Base-by-base conservation (phyloP, 441 rosid genomes). In the Manihot esculenta region DNA sequence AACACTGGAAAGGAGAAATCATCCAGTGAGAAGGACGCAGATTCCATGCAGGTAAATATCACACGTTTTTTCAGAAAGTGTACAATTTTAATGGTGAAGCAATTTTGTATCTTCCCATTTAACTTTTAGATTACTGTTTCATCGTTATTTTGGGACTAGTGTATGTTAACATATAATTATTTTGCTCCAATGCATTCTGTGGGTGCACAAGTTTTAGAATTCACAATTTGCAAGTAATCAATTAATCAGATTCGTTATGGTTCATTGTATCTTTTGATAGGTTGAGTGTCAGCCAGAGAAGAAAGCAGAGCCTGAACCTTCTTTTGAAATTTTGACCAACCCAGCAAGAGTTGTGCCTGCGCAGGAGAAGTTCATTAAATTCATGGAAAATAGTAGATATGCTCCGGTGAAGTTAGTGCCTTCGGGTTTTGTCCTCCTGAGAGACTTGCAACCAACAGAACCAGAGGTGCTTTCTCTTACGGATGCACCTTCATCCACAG, bases 281-380 rank as follows among this genome's bases (percentile, higher is more conserved):
- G 93, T 88, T 47, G 99, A 94, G 82, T 71, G 76, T 69, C 88
- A 89, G 54, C 86, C 79, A 41, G 94, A 94, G 84, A 94, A 88
- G 88, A 92, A 86, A 78, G 82, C 81, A 3, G 98, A 92, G 80
- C 91, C 94, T 1, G 99, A 94, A 82, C 85, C 94, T 15, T 78
- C 86, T 3, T 92, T 83, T 68, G 99, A 92, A 77, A 84, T 87
- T 61, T 78, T 94, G 85, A 91, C 86, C 30, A 94, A 94, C 82
- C 99, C 97, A 33, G 98, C 99, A 26, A 82, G 99, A 75, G 99
- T 94, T 66, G 90, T 92, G 69, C 99, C 98, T 10, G 84, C 89
- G 18, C 98, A 94, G 78, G 98, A 90, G 85, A 94, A 92, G 70
- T 84, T 76, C 77, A 86, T 94, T 8, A 89, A 90, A 72, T 90